Evolutionary conservation across 192 early-diverging fungal genomes (phyloP), one percentile per base, ranked within the genome.

Genomic region (Helicostylum pulchrum): DNA sequence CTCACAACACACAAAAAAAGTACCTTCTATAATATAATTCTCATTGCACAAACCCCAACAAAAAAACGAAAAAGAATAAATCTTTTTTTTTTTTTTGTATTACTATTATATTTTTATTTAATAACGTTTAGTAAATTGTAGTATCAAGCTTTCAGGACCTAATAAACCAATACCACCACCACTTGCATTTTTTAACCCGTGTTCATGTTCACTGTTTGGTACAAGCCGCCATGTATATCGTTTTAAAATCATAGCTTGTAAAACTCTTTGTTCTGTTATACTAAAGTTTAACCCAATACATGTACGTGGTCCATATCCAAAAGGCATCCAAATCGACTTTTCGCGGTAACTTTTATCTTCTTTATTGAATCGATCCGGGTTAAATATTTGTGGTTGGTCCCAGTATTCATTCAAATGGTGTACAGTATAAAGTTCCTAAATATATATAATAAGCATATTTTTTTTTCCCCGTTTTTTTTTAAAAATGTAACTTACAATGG

Each of bases 271-370:
- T 46, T 79, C 82, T 23, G 81, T 66, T 39, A 87, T 61, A 8
- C 78, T 76, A 61, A 87, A 85, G 58, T 80, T 77, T 74, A 77
- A 62, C 9, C 83, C 83, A 44, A 85, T 74, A 72, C 85, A 87
- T 64, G 78, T 73, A 54, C 77, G 78, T 39, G 63, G 64, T 20
- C 83, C 85, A 23, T 68, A 66, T 68, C 85, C 77, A 56, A 86
- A 86, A 9, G 85, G 77, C 12, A 80, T 68, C 81, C 81, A 86
- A 19, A n/a, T 50, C 3, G 36, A 6, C 1, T 39, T 39, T 3
- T 39, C 36, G 5, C 36, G 5, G 9, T 39, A 48, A 36, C n/a
- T 62, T 44, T 2, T 50, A 43, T 8, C 51, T 34, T 36, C 34
- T 34, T 50, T 46, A 5, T 14, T 31, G 20, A 8, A 19, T 50